Base-by-base conservation (phyloP, 106 monocot species). In the Chionographis japonica region DNA sequence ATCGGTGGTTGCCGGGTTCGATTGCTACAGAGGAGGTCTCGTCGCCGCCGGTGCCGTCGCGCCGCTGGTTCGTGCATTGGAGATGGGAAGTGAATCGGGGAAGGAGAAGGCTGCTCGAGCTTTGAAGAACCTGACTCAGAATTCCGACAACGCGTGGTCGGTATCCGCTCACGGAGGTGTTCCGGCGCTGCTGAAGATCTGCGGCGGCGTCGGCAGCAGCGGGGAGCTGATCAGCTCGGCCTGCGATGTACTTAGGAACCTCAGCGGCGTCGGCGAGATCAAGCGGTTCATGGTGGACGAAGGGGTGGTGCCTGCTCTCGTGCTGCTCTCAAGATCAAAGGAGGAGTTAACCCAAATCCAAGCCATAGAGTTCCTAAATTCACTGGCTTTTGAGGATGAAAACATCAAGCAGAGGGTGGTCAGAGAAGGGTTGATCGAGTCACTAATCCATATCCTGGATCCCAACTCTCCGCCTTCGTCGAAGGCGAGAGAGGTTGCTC, bases 131-230 rank as follows among this genome's bases (percentile, higher is more conserved):
- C 69, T 94, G 15, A 94, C 90, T 3, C 74, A 80, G 64, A 87
- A 87, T 70, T 80, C 84, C 2, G 76, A 85, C 72, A 87, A 90
- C 40, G 79, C 79, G 5, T 94, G 94, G 94, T 74, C 87, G 9
- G 71, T 94, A n/a, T 90, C 85, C 2, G 84, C 94, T 37, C 82
- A 90, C 60, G 94, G 90, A 6, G 90, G 94, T 16, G 78, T 94
- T 13, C 69, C 81, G 3, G 51, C 66, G 16, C 75, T 94, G 50
- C 80, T 94, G 10, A 72, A 73, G 36, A 78, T 85, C 50, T 81
- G 72, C 55, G 52, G 49, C 5, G 61, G 62, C 2, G 69, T 11
- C 13, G 42, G 19, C 4, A 56, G 72, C 40, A 50, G 71, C 38
- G 52, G 40, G 16, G 76, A 80, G 37, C 16, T 90, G 58, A 58